These are phyloP conservation scores for Ascochyta fabae DNA, from an alignment of 2,329 filamentous ascomycete species.

Conservation along the genomic window DNA sequence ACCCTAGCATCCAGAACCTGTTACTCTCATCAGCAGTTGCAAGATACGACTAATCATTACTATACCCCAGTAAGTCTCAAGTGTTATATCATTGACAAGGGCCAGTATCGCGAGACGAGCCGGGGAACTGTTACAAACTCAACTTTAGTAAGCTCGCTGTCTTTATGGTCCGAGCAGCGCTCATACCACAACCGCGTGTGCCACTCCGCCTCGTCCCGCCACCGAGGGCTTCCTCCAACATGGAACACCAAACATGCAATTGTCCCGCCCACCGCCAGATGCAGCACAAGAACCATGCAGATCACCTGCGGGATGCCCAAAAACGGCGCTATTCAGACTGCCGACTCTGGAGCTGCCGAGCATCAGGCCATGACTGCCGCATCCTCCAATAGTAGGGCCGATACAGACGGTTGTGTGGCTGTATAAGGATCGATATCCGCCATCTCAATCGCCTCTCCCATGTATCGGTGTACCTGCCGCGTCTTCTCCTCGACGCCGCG, in stretches of 20 bases:
- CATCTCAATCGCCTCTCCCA: not conserved
- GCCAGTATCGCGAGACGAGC: no score
- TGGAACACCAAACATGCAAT: not conserved
- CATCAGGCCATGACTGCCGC: constrained; percentile 1
- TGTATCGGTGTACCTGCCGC: not conserved
- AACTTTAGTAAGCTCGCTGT: not conserved
- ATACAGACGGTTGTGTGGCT: not conserved
- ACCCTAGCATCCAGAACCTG: constrained; percentile 6
- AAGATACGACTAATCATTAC: not conserved
- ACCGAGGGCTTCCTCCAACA: not conserved
- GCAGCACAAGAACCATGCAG: not conserved
- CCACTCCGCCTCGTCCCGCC: constrained; percentile 5
- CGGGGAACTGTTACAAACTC: no score
- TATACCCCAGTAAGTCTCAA: no score
- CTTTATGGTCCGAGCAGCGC: not conserved
- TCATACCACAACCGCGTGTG: constrained; percentile 1
- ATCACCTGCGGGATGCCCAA: not conserved
- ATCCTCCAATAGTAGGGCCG: not conserved
- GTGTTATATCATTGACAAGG: no score
- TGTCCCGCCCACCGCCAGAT: not conserved
- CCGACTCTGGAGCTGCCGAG: not conserved
- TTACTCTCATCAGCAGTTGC: constrained; percentile 9
- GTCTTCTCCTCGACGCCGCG: not conserved
- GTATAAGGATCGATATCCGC: not conserved
- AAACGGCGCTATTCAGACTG: constrained; percentile 1